phyloP scores from a whole-genome alignment of 129 eudicot species.

The Apium graveolens region DNA sequence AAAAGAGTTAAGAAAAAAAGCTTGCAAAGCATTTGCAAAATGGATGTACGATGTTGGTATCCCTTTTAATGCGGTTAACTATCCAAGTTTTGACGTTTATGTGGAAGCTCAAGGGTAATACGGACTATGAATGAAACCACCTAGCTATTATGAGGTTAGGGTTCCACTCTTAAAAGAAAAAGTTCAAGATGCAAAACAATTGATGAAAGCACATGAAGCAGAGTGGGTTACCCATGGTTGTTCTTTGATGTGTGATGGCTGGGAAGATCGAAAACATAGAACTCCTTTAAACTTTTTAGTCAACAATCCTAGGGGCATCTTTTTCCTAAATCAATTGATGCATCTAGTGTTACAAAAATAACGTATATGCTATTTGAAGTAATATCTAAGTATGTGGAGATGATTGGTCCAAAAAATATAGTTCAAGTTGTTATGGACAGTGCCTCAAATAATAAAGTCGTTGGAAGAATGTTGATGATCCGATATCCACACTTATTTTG shows the following conservation, averaged over 20 bases:
- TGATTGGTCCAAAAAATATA: neutral
- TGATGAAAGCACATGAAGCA: neutral
- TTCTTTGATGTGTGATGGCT: slow-evolving; percentile 14
- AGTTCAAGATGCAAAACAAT: neutral
- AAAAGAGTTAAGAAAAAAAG: neutral
- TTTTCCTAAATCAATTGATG: slow-evolving; percentile 2
- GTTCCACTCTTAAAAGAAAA: slow-evolving; percentile 11
- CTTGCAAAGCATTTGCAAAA: neutral
- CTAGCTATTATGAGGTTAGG: slow-evolving; percentile 12
- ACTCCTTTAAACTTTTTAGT: slow-evolving; percentile 15
- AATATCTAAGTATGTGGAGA: neutral
- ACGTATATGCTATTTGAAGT: neutral
- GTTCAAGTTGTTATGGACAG: neutral
- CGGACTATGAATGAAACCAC: neutral
- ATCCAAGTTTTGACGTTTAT: slow-evolving; percentile 6
- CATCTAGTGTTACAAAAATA: neutral
- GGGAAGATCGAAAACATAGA: slow-evolving; percentile 2
- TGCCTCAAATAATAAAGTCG: neutral
- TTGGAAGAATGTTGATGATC: neutral
- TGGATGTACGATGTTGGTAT: neutral
- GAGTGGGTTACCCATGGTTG: slow-evolving; percentile 10
- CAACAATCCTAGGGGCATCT: neutral
- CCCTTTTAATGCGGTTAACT: neutral
- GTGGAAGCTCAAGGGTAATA: neutral
- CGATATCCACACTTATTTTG: neutral